phyloP scores from a whole-genome alignment of 163 green algal species.

The Prototheca cutis region DNA sequence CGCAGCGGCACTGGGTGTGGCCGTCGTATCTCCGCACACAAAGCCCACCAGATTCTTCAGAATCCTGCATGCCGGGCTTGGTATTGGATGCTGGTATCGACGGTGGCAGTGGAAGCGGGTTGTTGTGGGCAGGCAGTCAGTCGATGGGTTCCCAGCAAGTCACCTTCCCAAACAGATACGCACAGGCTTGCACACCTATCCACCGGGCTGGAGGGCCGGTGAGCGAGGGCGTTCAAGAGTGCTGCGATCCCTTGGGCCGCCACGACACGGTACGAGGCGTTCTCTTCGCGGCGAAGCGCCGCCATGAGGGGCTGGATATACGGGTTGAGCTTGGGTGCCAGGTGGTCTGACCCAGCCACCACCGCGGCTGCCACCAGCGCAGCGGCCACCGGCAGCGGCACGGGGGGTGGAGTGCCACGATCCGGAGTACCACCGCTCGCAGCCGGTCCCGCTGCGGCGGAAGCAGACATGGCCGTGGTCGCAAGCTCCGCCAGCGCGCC shows the following conservation, averaged over 20 bases:
- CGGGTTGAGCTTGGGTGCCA: constrained; percentile 85
- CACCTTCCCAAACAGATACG: too few relatives aligned
- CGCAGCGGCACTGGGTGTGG: constrained; percentile 34
- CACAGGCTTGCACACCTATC: constrained; percentile 68
- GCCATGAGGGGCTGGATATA: constrained; percentile 91
- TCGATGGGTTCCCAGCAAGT: too few relatives aligned
- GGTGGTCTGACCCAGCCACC: not conserved
- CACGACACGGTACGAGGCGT: constrained; percentile 47
- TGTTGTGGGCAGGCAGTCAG: too few relatives aligned
- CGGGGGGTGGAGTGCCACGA: not conserved
- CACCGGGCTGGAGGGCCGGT: constrained; percentile 59
- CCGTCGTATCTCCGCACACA: constrained; percentile 50
- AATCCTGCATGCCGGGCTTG: constrained; percentile 40
- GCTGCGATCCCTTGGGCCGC: constrained; percentile 58
- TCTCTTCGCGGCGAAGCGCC: constrained; percentile 57
- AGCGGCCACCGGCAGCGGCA: not conserved
- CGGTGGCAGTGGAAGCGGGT: too few relatives aligned
- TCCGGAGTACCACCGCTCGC: too few relatives aligned
- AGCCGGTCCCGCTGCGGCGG: too few relatives aligned
- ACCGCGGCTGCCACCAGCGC: constrained; percentile 11
- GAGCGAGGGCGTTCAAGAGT: constrained; percentile 51
- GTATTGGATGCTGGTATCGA: too few relatives aligned
- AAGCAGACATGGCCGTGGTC: not conserved
- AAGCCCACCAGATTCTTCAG: constrained; percentile 73
- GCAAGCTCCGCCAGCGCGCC: not conserved